phyloP scores from a whole-genome alignment of 257 asterid species.

The Solanum clarkiae region DNA sequence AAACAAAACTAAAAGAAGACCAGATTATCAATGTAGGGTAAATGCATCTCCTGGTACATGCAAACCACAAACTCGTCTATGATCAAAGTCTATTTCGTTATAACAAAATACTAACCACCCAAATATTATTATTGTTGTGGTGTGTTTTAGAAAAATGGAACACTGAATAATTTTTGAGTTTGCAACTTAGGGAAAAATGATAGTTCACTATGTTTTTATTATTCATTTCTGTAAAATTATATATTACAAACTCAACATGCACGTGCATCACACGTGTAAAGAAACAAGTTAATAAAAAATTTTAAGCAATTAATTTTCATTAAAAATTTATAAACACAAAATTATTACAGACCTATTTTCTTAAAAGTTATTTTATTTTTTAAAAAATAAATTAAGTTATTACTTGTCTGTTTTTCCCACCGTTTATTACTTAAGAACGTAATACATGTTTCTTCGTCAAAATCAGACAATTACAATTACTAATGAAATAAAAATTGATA shows the following conservation, averaged over 20 bases:
- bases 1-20: no score
- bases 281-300: no score
- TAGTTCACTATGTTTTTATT: no score
- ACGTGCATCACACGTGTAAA: no score
- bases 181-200: no score
- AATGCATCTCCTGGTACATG: conserved; percentile 67
- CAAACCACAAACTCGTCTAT: conserved; percentile 53
- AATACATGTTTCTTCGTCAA: neutral
- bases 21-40: conserved; percentile 17
- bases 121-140: no score
- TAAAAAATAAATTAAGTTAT: neutral
- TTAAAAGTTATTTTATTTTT: neutral
- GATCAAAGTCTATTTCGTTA: no score
- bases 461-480: neutral
- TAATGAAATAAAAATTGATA: neutral
- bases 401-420: neutral
- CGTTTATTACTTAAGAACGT: neutral
- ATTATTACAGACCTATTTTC: neutral
- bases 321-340: neutral
- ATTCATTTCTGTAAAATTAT: neutral
- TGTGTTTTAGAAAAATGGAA: no score
- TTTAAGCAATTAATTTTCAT: no score
- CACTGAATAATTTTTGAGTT: no score
- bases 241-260: no score
- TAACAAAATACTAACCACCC: no score